Evolutionary conservation across 1,284 basidiomycete species (phyloP), one percentile per base, ranked within the genome.

Genomic region (Ustilago sp.): DNA sequence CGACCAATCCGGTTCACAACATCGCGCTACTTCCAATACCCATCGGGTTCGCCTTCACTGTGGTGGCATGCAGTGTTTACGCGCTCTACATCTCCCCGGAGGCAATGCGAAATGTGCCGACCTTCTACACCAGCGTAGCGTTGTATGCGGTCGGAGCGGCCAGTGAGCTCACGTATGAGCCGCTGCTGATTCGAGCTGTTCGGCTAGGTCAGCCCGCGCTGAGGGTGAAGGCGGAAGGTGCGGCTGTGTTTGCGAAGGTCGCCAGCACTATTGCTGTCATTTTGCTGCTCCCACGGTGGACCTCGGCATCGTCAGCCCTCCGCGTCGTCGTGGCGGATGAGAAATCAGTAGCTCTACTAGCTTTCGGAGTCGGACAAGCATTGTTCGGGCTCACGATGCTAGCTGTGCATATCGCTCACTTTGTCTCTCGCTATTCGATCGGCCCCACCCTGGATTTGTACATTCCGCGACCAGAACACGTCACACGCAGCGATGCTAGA

Each of bases 381-480:
- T 57, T 47, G 36, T 85, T 80, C 57, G 83, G 83, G 12, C 17
- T 71, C 8, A 61, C 66, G 1, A 77, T 70, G 56, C 68, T 83
- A 2, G 23, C 45, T 7, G 68, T 66, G 2, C 59, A 65, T n/a
- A 12, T 66, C 2, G 28, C 52, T 5, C 80, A 70, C 47, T 80
- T 77, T 34, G 1, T 62, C 47, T 6, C n/a, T 0, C 36, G 13
- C 4, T 97, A 97, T 82, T 94, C 93, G 0, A 65, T 90, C 0
- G 93, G 94, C 0, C 93, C 97, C 83, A 83, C 92, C 2, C 88
- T 89, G 2, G 96, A 95, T 77, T 89, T 90, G n/a, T 65, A 87
- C 8, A 82, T 86, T 45, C 81, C 89, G 4, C 84, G 54, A 2
- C 15, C 59, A 6, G 59, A 65, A 7, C 7, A 2, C 5, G 11